A percentile compares a stretch with the other conserved stretches of the same genome.
phyloP scores from a whole-genome alignment of 257 asterid genomes.

The Rubia yunnanensis region DNA sequence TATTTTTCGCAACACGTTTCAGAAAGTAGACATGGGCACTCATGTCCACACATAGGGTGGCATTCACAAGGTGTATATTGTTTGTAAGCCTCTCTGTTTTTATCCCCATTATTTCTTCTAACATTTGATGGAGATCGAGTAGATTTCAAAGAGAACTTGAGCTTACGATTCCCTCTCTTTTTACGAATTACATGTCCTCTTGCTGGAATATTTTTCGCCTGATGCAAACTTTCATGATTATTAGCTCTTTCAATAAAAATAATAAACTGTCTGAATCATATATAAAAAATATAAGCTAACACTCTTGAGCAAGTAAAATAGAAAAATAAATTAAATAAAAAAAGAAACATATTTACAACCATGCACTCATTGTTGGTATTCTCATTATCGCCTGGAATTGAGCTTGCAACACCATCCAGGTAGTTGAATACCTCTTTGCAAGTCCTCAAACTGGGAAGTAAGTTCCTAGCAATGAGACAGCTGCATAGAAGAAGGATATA shows the following conservation, averaged over 20 bases:
- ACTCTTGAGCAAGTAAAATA: no score
- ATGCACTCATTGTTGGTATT: constrained; percentile 37
- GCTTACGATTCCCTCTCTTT: constrained; percentile 83
- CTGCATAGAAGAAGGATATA: constrained; percentile 30
- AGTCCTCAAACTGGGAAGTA: constrained; percentile 82
- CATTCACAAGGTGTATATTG: constrained; percentile 79
- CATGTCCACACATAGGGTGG: constrained; percentile 73
- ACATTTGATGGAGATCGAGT: constrained; percentile 95
- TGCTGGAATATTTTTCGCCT: constrained; percentile 49
- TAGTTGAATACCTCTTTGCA: constrained; percentile 72
- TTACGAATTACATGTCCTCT: constrained; percentile 81
- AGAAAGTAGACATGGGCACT: constrained; percentile 72
- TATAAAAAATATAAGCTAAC: not conserved
- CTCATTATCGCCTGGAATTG: constrained; percentile 46
- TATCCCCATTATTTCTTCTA: constrained; percentile 87
- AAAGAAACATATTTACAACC: constrained; percentile 33
- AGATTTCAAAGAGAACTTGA: constrained; percentile 86
- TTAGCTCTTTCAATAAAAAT: not conserved
- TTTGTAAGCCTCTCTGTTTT: constrained; percentile 48
- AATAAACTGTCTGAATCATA: not conserved
- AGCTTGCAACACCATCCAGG: constrained; percentile 46
- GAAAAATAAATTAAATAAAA: no score
- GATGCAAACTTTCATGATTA: constrained; percentile 1
- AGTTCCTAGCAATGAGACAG: constrained; percentile 83
- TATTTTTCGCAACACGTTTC: constrained; percentile 76